Evolutionary conservation across 306 rosid species (phyloP), one percentile per base, ranked within the genome.

Genomic region (Mucuna pruriens): DNA sequence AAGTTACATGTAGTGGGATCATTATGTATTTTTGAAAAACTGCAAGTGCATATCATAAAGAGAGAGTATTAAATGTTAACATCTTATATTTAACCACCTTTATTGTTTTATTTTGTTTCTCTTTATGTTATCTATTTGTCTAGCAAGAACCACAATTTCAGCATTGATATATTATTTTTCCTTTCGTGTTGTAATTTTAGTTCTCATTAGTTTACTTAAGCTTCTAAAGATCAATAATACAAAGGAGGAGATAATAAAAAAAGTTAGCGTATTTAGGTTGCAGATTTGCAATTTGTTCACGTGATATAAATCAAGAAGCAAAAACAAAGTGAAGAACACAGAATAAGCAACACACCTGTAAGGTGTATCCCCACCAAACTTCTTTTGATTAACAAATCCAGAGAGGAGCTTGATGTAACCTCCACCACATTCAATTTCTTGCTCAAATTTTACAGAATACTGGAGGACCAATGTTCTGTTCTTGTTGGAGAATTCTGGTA

Each of bases 391-490:
- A 75, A 95, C 99, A 88, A 87, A 95, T 78, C 94, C 98, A 79
- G 99, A 93, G 70, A 86, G 91, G 66, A 95, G 98, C 88, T 95
- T 95, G 36, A 95, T 86, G 85, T 96, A 96, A 44, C 99, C 99
- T 39, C 99, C 99, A 64, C 99, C 98, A 58, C 99, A 96, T 85
- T 96, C 98, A 55, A 96, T 93, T 20, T 96, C 99, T 86, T 96
- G 99, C 76, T 96, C 98, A 82, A 93, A 88, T 68, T 89, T 92
- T 52, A 96, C 63, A 46, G 99, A 96, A 69, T 96, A 96, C 85
- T 96, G 99, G 40, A 96, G 58, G 45, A 96, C 98, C 85, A 93
- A 82, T 7, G 99, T 96, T 84, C 91, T 85, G 87, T 93, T 90
- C 89, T 84, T 85, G 87, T 95, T 96, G 86, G 34, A 80, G 88